Evolutionary conservation across 345 rosid genomes (phyloP), one percentile per base, ranked within the genome.

Genomic region (Xanthoceras sorbifolium): DNA sequence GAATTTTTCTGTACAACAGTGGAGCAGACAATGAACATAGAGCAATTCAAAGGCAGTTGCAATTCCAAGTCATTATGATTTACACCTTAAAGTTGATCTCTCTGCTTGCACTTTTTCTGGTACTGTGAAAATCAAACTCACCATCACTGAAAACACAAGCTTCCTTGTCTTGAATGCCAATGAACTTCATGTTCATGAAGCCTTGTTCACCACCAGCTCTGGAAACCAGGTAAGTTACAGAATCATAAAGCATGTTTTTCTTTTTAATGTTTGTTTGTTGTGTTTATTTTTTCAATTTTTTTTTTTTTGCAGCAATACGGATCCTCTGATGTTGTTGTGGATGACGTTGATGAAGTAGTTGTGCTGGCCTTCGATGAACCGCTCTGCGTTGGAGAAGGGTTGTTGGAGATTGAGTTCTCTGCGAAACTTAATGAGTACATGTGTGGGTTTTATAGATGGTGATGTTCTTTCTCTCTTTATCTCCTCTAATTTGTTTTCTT

Each of bases 401-500:
- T 67, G 25, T 76, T 81, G 69, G 59, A 34, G 75, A 76, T 86
- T 15, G 71, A 67, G 62, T 86, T 82, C 54, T 76, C 83, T 48
- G 89, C 80, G 55, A 55, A 69, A 32, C 86, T 84, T 50, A 85
- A 86, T 77, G 85, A 76, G 42, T 85, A 79, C 59, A 32, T 84
- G 81, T 81, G 73, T 74, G 87, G 87, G 34, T 72, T 87, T 18
- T 85, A 87, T 26, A 87, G 62, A 83, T 83, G 87, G 86, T 87
- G 50, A 12, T 61, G 68, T 76, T 23, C 9, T 55, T 75, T 28
- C 23, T 28, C 72, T 25, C n/a, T n/a, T n/a, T n/a, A 0, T 36
- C 40, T 2, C 63, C 8, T 7, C 61, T 20, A 50, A n/a, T 65
- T 26, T 57, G n/a, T n/a, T n/a, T n/a, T n/a, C n/a, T n/a, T n/a